Conservation (phyloP, 768 basidiomycete genomes). For the Leucogyrophana mollusca region DNA sequence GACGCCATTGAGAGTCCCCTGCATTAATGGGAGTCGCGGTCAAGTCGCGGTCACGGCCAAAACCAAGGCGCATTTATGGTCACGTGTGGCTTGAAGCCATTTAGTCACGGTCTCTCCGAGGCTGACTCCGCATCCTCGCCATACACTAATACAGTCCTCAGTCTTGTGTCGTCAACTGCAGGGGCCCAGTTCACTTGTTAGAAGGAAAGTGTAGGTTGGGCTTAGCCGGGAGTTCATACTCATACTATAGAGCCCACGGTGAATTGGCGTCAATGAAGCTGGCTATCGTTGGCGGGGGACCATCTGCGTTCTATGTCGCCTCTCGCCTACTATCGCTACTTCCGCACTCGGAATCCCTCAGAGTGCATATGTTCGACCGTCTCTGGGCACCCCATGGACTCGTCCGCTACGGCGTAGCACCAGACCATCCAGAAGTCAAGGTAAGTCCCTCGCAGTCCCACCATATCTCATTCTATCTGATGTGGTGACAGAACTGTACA, state of each 20-base stretch:
- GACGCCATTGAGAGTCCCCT: conserved; percentile 61
- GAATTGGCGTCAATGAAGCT: conserved; percentile 71
- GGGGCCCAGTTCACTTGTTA: too few species aligned
- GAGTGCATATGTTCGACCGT: conserved; percentile 87
- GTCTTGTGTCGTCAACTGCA: too few species aligned
- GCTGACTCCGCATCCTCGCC: too few species aligned
- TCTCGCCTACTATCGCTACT: conserved; percentile 74
- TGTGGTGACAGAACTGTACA: conserved; percentile 78
- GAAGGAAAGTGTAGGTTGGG: too few species aligned
- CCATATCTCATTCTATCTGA: conserved; percentile 11
- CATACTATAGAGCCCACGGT: too few species aligned
- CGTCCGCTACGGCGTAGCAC: conserved; percentile 94
- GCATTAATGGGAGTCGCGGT: conserved; percentile 42
- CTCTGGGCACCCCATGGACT: conserved; percentile 94
- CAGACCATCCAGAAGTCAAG: conserved; percentile 99
- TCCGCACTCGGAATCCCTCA: conserved; percentile 41
- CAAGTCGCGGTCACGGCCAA: neutral
- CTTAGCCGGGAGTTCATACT: too few species aligned
- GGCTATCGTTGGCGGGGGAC: conserved; percentile 91
- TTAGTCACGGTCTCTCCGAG: too few species aligned
- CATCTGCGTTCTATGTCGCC: conserved; percentile 95
- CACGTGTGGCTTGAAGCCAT: too few species aligned
- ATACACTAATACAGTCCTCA: too few species aligned
- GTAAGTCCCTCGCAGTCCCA: conserved; percentile 26
- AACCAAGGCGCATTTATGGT: too few species aligned